phyloP scores from a whole-genome alignment of 305 asterid species.

The Ajuga reptans region DNA sequence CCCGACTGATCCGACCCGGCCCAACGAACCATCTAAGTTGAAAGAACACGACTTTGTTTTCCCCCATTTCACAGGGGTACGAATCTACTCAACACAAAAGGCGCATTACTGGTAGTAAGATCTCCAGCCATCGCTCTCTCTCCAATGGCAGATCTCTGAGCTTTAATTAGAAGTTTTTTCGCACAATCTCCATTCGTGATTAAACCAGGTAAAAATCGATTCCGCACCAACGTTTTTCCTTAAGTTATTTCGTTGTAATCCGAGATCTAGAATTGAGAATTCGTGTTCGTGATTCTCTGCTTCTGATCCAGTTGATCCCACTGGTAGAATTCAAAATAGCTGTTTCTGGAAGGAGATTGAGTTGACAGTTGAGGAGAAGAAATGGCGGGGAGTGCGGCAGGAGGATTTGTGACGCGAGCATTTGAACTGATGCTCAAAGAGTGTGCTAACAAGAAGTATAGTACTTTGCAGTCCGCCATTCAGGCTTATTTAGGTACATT shows the following conservation, averaged over 20 bases:
- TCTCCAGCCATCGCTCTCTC: constrained; percentile 8
- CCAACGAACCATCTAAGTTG: not conserved
- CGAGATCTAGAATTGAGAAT: constrained; percentile 29
- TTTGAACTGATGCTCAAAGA: constrained; percentile 95
- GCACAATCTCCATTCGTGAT: constrained; percentile 18
- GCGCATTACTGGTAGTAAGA: constrained; percentile 17
- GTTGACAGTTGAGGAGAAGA: constrained; percentile 26
- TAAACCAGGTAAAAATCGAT: constrained; percentile 20
- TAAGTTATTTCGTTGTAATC: not conserved
- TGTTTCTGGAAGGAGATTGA: constrained; percentile 12
- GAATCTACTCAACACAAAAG: constrained; percentile 16
- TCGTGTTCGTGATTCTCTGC: constrained; percentile 4
- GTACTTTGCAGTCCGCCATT: constrained; percentile 61
- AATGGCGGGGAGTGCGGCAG: constrained; percentile 93
- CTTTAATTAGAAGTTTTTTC: not conserved
- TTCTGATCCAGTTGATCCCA: constrained; percentile 37
- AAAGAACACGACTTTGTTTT: constrained; percentile 19
- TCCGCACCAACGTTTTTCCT: not conserved
- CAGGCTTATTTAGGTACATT: constrained; percentile 63
- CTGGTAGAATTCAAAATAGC: not conserved
- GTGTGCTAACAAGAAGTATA: constrained; percentile 60
- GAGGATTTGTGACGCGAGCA: constrained; percentile 91
- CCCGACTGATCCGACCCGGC: not conserved
- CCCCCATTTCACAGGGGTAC: not conserved
- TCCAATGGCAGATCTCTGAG: constrained; percentile 30